These are phyloP conservation scores for Ganoderma boninense DNA, from an alignment of 1,284 basidiomycete genomes.

Conservation along the genomic window DNA sequence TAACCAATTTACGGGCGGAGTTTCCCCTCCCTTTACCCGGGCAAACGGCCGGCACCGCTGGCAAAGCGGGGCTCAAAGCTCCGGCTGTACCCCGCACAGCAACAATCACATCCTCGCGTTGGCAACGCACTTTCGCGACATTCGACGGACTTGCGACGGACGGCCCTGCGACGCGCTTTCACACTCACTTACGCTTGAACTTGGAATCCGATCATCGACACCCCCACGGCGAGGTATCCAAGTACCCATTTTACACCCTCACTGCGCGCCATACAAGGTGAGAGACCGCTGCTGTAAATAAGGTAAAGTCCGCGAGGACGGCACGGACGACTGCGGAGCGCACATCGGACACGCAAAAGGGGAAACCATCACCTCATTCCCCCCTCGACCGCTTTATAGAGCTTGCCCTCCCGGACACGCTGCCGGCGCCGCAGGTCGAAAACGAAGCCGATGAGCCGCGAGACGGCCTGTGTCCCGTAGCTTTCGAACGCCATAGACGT, in stretches of 20 bases:
- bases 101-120: constrained; percentile 32
- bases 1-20: constrained; percentile 8
- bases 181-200: constrained; percentile 9
- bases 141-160: constrained; percentile 4
- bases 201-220: constrained; percentile 30
- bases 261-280: constrained; percentile 1
- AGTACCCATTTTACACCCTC: neutral
- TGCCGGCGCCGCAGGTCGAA: constrained; percentile 54
- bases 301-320: neutral
- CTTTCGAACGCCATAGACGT: constrained; percentile 84
- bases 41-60: neutral
- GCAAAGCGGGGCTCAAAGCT: constrained; percentile 19
- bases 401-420: constrained; percentile 65
- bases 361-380: constrained; percentile 52
- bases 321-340: constrained; percentile 2
- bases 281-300: neutral
- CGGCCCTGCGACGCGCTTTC: neutral
- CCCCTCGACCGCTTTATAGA: constrained; percentile 78
- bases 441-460: constrained; percentile 60
- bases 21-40: neutral
- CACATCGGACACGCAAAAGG: neutral
- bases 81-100: constrained; percentile 10
- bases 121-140: constrained; percentile 30
- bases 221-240: constrained; percentile 12
- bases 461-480: constrained; percentile 74